Conservation (phyloP, 1,284 basidiomycete species). For the Melanopsichium pennsylvanicum region DNA sequence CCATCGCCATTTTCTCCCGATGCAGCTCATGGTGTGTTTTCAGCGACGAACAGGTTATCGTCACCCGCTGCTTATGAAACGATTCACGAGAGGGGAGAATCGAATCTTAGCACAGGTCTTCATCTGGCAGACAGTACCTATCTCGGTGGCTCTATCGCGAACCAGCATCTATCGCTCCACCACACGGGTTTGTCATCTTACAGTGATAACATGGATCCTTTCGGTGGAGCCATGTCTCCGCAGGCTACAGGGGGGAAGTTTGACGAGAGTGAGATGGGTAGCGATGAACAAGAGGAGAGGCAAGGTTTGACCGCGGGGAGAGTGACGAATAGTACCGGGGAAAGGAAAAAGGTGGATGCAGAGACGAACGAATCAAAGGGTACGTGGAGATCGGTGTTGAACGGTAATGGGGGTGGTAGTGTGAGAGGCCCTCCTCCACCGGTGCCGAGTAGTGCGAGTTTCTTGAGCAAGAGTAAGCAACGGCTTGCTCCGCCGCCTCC, state of each 20-base stretch:
- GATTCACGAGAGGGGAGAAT: constrained; percentile 33
- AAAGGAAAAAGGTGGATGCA: not conserved
- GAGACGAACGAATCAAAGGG: not conserved
- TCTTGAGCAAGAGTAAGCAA: constrained; percentile 24
- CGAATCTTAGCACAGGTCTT: constrained; percentile 16
- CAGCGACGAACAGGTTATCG: not conserved
- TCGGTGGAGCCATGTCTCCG: constrained; percentile 25
- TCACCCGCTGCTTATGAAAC: constrained; percentile 29
- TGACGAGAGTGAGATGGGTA: not conserved
- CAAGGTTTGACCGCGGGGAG: constrained; percentile 11
- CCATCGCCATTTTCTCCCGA: constrained; percentile 29
- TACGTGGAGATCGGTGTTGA: constrained; percentile 5
- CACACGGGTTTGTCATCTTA: constrained; percentile 37
- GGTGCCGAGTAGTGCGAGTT: constrained; percentile 27
- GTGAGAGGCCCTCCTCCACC: constrained; percentile 29
- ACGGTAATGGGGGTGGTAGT: not conserved
- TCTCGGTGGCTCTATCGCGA: constrained; percentile 2
- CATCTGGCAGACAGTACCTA: constrained; percentile 14
- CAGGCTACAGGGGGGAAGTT: constrained; percentile 24
- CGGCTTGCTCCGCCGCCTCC: constrained; percentile 30
- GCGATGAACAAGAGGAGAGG: constrained; percentile 23
- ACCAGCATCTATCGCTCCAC: constrained; percentile 10
- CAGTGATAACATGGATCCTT: constrained; percentile 35
- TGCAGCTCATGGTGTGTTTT: not conserved
- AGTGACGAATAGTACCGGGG: constrained; percentile 3